phyloP scores from a whole-genome alignment of 805 yeast genomes.

The Saturnispora mendoncae region DNA sequence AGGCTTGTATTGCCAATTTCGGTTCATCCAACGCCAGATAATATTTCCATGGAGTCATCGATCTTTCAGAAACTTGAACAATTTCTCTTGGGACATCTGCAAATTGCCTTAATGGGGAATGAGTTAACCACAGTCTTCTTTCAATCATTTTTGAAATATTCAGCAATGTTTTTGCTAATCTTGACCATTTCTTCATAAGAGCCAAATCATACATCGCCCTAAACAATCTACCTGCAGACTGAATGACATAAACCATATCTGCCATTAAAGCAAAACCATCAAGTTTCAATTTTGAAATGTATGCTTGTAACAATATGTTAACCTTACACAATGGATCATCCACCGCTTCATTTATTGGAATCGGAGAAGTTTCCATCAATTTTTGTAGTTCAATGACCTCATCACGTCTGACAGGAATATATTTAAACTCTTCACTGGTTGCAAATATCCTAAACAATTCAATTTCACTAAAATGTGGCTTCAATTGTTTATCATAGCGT shows the following conservation, averaged over 20 bases:
- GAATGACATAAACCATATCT: conserved; percentile 89
- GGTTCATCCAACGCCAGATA: conserved; percentile 57
- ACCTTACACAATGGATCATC: conserved; percentile 71
- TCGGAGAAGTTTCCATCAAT: conserved; percentile 66
- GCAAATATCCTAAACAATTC: conserved; percentile 76
- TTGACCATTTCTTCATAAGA: conserved; percentile 62
- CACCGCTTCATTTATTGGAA: conserved; percentile 69
- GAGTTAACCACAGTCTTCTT: conserved; percentile 72
- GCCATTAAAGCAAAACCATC: conserved; percentile 89
- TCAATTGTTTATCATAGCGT: conserved; percentile 51
- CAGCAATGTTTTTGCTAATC: conserved; percentile 45
- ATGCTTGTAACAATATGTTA: conserved; percentile 73
- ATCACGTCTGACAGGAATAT: conserved; percentile 77
- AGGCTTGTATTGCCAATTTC: conserved; percentile 74
- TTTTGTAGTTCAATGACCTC: conserved; percentile 68
- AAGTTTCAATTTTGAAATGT: conserved; percentile 64
- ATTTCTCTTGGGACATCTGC: conserved; percentile 61
- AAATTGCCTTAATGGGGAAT: conserved; percentile 82
- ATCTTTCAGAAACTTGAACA: conserved; percentile 64
- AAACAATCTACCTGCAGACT: conserved; percentile 82
- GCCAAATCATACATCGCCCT: conserved; percentile 81
- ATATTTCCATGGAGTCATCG: conserved; percentile 74
- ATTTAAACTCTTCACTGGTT: conserved; percentile 74
- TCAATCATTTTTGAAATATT: conserved; percentile 76
- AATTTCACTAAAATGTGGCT: conserved; percentile 55